Evolutionary conservation across 805 yeast species (phyloP), one percentile per base, ranked within the genome.

Genomic region (Candida suzukii): DNA sequence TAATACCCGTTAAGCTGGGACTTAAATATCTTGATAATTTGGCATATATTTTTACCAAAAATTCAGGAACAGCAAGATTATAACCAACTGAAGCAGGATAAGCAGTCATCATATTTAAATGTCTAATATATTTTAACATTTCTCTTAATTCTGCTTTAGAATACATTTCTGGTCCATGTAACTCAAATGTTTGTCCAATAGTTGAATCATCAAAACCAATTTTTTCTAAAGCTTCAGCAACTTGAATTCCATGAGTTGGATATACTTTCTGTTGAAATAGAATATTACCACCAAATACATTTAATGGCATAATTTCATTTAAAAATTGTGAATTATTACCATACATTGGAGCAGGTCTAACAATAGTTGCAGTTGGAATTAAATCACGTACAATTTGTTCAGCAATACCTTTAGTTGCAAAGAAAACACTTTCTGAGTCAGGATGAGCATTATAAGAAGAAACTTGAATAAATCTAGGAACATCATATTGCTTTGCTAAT

Each of bases 131-230:
- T 58, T 80, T 78, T 49, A 86, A 71, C 78, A 82, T 68, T 54
- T 78, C 80, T 63, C 88, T 74, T 47, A 87, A 72, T 58, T 85
- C 85, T 44, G 63, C 61, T 53, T 73, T 70, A 11, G 80, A 58
- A 60, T 78, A 75, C 52, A 71, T 68, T 60, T 83, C 83, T n/a
- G 80, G 74, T 12, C 95, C 95, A 53, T 65, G 69, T 48, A 87
- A 71, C 64, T 87, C 95, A 61, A 64, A 87, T 39, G 81, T 71
- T 62, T 83, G 73, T 46, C 95, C 95, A 13, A 71, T 71, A 18
- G 95, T 86, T 40, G 85, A 67, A 61, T 87, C 95, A 58, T 87
- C 90, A 59, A 67, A 86, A 10, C 86, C 90, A 51, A 87, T 84
- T 50, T 68, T 73, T 66, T 83, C 93, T 50, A 87, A 68, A 4